Evolutionary conservation across 2,329 filamentous ascomycete species (phyloP), one percentile per base, ranked within the genome.

Genomic region (Emmonsia crescens): DNA sequence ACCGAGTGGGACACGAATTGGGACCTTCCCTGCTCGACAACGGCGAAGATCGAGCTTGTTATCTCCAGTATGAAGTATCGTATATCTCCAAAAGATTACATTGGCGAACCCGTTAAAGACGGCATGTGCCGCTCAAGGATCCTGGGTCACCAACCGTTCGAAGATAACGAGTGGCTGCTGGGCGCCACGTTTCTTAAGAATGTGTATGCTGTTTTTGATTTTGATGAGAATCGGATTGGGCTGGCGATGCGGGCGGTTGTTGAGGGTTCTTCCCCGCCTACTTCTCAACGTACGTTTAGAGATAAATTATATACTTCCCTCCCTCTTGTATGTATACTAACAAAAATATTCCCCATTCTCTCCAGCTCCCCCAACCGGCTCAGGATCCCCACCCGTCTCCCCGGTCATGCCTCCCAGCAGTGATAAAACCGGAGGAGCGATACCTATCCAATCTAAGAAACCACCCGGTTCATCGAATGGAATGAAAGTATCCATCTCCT

Each of bases 181-280:
- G 91, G 91, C 1, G 91, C 91, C 66, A 84, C 88, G 0, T 96
- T 96, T 68, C 76, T 96, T 64, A 96, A 95, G 77, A 96, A 95
- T 67, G 91, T 96, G 19, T 96, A 96, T 71, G 80, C 85, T 1
- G 86, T 94, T 29, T 96, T 95, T 71, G 91, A 96, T 72, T 84
- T 83, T 60, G 90, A 93, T 57, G 69, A 76, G 44, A 68, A 68
- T 42, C 69, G 71, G 49, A 70, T 79, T 46, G 77, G 77, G 1
- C 31, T 57, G 6, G 55, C 55, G 21, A 46, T 29, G 24, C 36
- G 55, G n/a, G 9, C 6, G 3, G 16, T 0, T 24, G 2, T 5
- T 19, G 44, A 51, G 3, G n/a, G n/a, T 5, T 24, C 52, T 51
- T 48, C 44, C 44, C 5, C 44, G 5, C 21, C 44, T 5, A 27